These are phyloP conservation scores for Grigorovia transvaalensis DNA, from an alignment of 805 yeast species.

Conservation along the genomic window DNA sequence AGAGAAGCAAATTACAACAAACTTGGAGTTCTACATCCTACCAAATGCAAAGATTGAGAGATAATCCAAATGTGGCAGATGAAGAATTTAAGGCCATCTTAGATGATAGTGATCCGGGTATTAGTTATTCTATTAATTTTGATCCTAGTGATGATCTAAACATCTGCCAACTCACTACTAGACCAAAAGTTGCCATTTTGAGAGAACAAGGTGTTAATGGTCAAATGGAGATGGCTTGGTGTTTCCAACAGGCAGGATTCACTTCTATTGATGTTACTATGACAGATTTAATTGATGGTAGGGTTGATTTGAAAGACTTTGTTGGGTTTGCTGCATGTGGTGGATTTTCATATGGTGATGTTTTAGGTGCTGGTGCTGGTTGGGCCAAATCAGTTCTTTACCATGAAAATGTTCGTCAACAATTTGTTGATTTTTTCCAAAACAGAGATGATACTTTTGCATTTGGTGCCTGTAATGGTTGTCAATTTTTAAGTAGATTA, in stretches of 20 bases:
- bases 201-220: constrained; percentile 99
- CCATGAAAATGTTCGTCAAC: constrained; percentile 64
- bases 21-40: constrained; percentile 84
- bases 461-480: constrained; percentile 97
- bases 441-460: constrained; percentile 89
- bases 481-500: constrained; percentile 87
- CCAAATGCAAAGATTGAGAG: constrained; percentile 83
- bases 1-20: constrained; percentile 68
- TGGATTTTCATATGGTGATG: constrained; percentile 98
- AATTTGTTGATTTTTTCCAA: constrained; percentile 73
- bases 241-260: constrained; percentile 91
- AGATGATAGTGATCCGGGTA: constrained; percentile 86
- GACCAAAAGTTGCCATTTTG: constrained; percentile 88
- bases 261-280: constrained; percentile 91
- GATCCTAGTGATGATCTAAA: constrained; percentile 43
- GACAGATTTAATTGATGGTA: constrained; percentile 79
- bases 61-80: constrained; percentile 82
- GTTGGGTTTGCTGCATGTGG: constrained; percentile 97
- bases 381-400: constrained; percentile 96
- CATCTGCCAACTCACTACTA: constrained; percentile 25
- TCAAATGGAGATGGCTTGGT: constrained; percentile 97
- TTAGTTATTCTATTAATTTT: constrained; percentile 68
- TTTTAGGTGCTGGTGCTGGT: constrained; percentile 96
- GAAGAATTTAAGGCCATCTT: constrained; percentile 68
- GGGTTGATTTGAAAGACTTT: constrained; percentile 62